Conservation (phyloP, 2,329 filamentous ascomycete species). For the Cladosporium sp. region DNA sequence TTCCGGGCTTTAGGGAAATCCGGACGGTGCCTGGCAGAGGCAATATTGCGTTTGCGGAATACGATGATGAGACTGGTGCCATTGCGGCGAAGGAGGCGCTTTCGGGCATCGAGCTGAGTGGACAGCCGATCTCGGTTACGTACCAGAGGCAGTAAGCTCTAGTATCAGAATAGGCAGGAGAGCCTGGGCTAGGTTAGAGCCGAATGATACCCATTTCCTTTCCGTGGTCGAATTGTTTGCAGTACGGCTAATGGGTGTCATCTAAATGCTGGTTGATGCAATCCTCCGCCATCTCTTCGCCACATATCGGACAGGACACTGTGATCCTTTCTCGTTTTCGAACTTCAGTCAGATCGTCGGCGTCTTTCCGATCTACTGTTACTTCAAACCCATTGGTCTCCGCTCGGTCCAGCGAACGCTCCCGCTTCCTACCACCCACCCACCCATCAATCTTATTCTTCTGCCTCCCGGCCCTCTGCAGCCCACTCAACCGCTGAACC, state of each 20-base stretch:
- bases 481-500: constrained; percentile 32
- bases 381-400: neutral
- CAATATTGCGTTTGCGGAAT: constrained; percentile 94
- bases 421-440: constrained; percentile 23
- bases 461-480: constrained; percentile 37
- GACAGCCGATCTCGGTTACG: constrained; percentile 83
- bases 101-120: constrained; percentile 72
- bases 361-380: neutral
- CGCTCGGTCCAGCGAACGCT: constrained; percentile 4
- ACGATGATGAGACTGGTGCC: constrained; percentile 81
- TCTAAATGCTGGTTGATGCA: constrained; percentile 38
- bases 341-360: neutral
- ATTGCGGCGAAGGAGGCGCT: constrained; percentile 93
- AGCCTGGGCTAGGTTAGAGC: neutral
- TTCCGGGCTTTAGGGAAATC: constrained; percentile 91
- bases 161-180: no score
- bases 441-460: constrained; percentile 41
- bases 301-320: constrained; percentile 38
- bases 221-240: no score
- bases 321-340: constrained; percentile 17
- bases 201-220: no score
- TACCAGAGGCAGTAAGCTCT: constrained; percentile 49
- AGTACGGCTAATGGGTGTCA: constrained; percentile 11
- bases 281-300: constrained; percentile 23
- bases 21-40: constrained; percentile 77